These are phyloP conservation scores for Vanderwaltozyma polyspora DNA, from an alignment of 805 yeast species.

Conservation along the genomic window DNA sequence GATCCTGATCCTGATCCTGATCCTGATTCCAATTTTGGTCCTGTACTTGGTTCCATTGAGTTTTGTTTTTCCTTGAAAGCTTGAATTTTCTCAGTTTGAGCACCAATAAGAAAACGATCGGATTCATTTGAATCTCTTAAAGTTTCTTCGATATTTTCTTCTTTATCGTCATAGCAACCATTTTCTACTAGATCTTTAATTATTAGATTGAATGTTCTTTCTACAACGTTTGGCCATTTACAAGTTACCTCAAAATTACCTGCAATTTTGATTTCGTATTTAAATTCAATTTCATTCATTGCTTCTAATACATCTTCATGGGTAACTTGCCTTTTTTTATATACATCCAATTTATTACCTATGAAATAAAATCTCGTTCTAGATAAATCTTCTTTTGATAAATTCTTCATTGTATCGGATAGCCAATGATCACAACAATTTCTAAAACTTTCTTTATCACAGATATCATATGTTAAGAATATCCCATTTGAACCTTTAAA, in stretches of 20 bases:
- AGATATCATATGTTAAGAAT: slow-evolving; percentile 34
- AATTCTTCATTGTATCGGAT: slow-evolving; percentile 30
- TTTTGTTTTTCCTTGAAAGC: too few species aligned
- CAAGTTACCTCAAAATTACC: slow-evolving; percentile 40
- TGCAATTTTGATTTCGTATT: slow-evolving; percentile 26
- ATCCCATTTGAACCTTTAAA: slow-evolving; percentile 39
- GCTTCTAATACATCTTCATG: slow-evolving; percentile 30
- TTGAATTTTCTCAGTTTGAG: too few species aligned
- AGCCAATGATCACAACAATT: slow-evolving; percentile 33
- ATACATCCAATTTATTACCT: slow-evolving; percentile 35
- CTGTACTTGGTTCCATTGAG: too few species aligned
- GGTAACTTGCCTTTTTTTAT: slow-evolving; percentile 28
- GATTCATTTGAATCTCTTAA: too few species aligned
- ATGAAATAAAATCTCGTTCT: slow-evolving; percentile 31
- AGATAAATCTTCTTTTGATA: slow-evolving; percentile 16
- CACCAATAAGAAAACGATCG: too few species aligned
- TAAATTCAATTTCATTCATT: slow-evolving; percentile 22
- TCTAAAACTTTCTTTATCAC: slow-evolving; percentile 29
- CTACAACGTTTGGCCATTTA: slow-evolving; percentile 30
- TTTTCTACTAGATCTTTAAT: slow-evolving; percentile 32
- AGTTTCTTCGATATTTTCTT: not conserved
- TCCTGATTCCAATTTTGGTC: too few species aligned
- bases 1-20: not conserved
- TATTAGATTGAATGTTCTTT: slow-evolving; percentile 29
- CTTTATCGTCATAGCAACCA: slow-evolving; percentile 26